Evolutionary conservation across 768 basidiomycete genomes (phyloP), one percentile per base, ranked within the genome.

Genomic region (Lactarius vividus): DNA sequence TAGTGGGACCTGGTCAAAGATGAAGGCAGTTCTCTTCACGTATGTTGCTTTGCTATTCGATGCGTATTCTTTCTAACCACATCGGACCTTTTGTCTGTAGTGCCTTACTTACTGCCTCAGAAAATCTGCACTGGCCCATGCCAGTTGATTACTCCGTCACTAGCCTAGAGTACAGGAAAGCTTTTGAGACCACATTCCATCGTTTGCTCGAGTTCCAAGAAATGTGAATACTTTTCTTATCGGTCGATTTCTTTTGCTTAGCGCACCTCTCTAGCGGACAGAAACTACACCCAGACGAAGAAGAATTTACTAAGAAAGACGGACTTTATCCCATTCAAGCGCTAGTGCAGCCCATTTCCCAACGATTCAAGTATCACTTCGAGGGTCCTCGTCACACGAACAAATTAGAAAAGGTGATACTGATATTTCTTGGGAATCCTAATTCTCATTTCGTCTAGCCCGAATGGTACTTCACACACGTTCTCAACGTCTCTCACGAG

Each of bases 281-380:
- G 61, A 78, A 81, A 46, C 73, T 86, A n/a, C 77, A 78, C 31
- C 55, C 72, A 68, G 44, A 61, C 31, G 59, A 67, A 35, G 68
- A 46, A 55, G 54, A 64, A 65, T 71, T 57, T 31, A 69, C 69
- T 10, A 79, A 81, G 70, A 79, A 82, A 72, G 82, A 85, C 57
- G 87, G 88, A 0, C 73, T 98, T 39, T 96, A 96, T 75, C 85
- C 97, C 2, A 72, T 98, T 20, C 88, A 93, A 73, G 88, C 91
- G 2, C 83, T 99, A 20, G 84, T 94, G 4, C 86, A 88, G 53
- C 92, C 96, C 2, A 82, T 99, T 57, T 80, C 89, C 2, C 76
- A 94, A 66, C 85, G 97, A 23, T 99, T 98, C 81, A 92, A 90
- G 72, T 99, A 90, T 74, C 97, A 99, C 73, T 98, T 98, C 68